Evolutionary conservation across 164 flowering plant genomes (phyloP), one percentile per base, ranked within the genome.

Genomic region (Annona cherimola): DNA sequence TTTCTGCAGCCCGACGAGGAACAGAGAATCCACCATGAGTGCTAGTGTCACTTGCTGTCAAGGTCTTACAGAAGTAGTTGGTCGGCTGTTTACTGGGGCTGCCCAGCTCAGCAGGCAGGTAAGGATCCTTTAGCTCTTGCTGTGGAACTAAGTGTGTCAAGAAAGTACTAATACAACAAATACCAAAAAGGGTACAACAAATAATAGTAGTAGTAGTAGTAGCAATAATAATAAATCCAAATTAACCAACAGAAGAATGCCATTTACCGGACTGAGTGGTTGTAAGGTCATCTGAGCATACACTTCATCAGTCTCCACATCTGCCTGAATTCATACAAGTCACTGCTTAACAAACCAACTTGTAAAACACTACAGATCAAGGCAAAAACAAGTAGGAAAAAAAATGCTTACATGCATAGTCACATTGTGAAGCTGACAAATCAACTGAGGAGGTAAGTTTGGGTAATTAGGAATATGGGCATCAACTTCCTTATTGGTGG

Each of bases 21-120:
- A 93, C 98, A 64, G 98, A 93, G 73, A 93, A 93, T 61, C 98
- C 98, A 54, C 98, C 98, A 86, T 93, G 98, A 66, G 97, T 93
- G 74, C 97, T 93, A 2, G 97, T 92, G 77, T 92, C 97, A 79
- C 97, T 92, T 14, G 97, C 97, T 1, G 97, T 92, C 82, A 92
- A 82, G 4, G 96, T 92, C 74, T 93, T 93, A 76, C 96, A 93
- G 71, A 93, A 93, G 75, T 91, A 93, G 74, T 88, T 93, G 50
- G 90, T 90, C 45, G 98, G 98, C 77, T 93, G 98, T 73, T 88
- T 92, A 83, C 87, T 87, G 19, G 85, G 84, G 57, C 68, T 69
- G 63, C 98, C 93, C 77, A 91, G 78, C 20, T 91, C 96, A n/a
- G 91, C 86, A 46, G 98, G 92, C 69, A 85, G 85, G 77, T 81